Evolutionary conservation across 192 early-diverging fungal species (phyloP), one percentile per base, ranked within the genome.

Genomic region (Funneliformis mosseae): DNA sequence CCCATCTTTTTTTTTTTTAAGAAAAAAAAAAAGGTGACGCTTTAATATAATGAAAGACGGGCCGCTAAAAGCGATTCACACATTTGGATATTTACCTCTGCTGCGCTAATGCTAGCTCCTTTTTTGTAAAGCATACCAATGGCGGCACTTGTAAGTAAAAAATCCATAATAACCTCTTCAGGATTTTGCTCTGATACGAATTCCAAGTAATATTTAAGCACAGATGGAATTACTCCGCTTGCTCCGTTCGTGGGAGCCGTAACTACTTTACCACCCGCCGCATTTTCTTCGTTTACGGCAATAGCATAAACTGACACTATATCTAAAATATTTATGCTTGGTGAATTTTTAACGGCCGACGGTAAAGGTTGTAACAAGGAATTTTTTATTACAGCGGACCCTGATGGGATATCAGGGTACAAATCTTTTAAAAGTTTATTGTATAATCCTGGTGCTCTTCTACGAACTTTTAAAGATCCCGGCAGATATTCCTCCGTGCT

Each of bases 121-220:
- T 95, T 90, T 86, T 98, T 98, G 89, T 94, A 98, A 55, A 98
- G 86, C 97, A 98, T 98, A 21, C 97, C 97, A 72, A 98, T 93
- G 2, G 97, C 97, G 0, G 96, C 93, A 1, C 95, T 94, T 0
- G 97, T 98, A 62, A 98, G 89, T 50, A 98, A 81, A 77, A 97
- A 97, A 83, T 97, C 95, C 85, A 96, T 91, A 39, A 96, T 91
- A 77, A 97, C 97, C 10, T 92, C 90, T 81, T 94, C 93, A 9
- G 91, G 91, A 70, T 93, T 91, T 43, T 91, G 50, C 50, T 5
- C 90, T n/a, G 93, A 96, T 78, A 97, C 92, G 83, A 98, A 98
- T 83, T 97, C 96, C 11, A 98, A 88, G 84, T 97, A 95, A 84
- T 97, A 98, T 84, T 97, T 98, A 25, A 98, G 88, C 5, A 97